These are phyloP conservation scores for Oryza officinalis DNA, from an alignment of 176 grass and related monocot species.

Conservation along the genomic window DNA sequence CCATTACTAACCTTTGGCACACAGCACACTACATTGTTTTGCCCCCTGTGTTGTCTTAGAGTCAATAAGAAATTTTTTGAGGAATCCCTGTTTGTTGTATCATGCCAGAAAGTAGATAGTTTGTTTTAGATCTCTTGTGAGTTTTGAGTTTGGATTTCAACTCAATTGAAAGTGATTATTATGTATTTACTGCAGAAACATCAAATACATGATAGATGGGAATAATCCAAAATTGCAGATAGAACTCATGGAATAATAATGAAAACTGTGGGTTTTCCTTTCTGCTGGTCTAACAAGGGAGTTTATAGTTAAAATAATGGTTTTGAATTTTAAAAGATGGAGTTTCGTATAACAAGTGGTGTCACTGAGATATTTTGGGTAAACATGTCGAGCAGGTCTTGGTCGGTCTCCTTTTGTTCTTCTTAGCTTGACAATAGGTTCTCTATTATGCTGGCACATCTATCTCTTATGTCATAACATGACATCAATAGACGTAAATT, in stretches of 20 bases:
- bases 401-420: slow-evolving; percentile 53
- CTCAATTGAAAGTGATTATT: no score
- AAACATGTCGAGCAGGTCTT: slow-evolving; percentile 55
- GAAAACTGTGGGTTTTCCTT: no score
- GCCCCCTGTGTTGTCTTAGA: not conserved
- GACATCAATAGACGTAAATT: slow-evolving; percentile 88
- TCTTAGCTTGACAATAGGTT: slow-evolving; percentile 73
- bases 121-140: no score
- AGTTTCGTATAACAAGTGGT: not conserved
- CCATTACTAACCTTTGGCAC: not conserved
- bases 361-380: not conserved
- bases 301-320: slow-evolving; percentile 10
- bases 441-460: slow-evolving; percentile 87
- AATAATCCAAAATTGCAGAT: no score
- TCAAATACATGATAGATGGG: no score
- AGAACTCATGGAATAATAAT: no score
- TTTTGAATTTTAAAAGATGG: not conserved
- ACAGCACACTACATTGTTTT: not conserved
- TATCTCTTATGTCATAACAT: slow-evolving; percentile 86
- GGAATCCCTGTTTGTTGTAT: no score
- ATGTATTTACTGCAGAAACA: no score
- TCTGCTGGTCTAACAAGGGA: no score
- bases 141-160: no score
- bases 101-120: no score
- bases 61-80: not conserved